phyloP scores from a whole-genome alignment of 2,329 filamentous ascomycete genomes.

The Tolypocladium ophioglossoides region DNA sequence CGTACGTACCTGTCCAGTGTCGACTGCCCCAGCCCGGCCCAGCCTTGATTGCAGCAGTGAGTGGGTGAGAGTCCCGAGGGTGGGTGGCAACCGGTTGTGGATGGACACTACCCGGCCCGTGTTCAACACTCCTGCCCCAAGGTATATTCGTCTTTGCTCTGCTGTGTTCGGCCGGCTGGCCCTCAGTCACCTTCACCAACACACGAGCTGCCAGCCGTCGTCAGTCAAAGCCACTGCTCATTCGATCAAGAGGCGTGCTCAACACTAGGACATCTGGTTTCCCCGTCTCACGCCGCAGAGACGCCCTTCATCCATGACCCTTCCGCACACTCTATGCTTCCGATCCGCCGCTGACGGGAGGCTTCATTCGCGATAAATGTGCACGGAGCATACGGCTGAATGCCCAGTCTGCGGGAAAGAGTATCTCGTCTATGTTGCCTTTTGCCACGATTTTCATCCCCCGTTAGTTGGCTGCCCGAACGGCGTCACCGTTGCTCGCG shows the following conservation, averaged over 20 bases:
- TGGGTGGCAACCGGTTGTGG: background rate
- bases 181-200: background rate
- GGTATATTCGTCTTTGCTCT: background rate
- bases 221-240: background rate
- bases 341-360: slow-evolving; percentile 1
- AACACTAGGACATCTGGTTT: background rate
- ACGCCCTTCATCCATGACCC: slow-evolving; percentile 1
- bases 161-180: background rate
- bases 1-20: too few relatives aligned
- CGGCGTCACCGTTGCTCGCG: slow-evolving; percentile 26
- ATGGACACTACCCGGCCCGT: background rate
- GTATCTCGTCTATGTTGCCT: slow-evolving; percentile 48
- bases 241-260: background rate
- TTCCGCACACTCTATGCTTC: background rate
- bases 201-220: background rate
- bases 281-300: background rate
- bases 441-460: slow-evolving; percentile 41
- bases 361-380: slow-evolving; percentile 39
- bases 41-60: background rate
- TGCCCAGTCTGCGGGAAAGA: slow-evolving; percentile 51
- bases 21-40: background rate
- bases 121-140: background rate
- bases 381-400: slow-evolving; percentile 43
- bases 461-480: slow-evolving; percentile 36
- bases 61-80: background rate